Evolutionary conservation across 139 green algal species (phyloP).

Genomic region (Mesotaenium endlicherianum): DNA sequence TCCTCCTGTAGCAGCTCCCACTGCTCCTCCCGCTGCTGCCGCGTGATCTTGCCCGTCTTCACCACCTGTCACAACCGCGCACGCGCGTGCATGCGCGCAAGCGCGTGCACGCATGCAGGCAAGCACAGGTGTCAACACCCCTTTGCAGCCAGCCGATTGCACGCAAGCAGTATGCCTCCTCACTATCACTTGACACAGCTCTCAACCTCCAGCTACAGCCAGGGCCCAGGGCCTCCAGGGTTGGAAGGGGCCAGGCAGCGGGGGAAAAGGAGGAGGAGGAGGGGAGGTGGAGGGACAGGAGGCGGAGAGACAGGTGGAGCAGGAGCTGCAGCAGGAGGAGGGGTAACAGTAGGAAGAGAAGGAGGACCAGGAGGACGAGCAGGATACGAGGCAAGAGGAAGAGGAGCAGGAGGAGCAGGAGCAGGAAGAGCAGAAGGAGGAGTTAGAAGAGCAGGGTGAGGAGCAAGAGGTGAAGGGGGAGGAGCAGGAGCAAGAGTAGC

Average conservation of each 20-base stretch:
- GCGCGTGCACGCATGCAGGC: too few relatives aligned
- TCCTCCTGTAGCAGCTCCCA: conserved; percentile 17
- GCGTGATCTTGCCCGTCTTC: conserved; percentile 3
- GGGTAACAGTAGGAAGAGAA: neutral
- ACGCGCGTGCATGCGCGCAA: neutral
- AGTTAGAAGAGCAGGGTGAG: neutral
- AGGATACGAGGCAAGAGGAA: neutral
- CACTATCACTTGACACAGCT: too few relatives aligned
- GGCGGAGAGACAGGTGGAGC: too few relatives aligned
- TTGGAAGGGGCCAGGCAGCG: too few relatives aligned
- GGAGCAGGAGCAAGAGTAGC: neutral
- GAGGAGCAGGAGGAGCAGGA: neutral
- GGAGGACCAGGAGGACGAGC: neutral
- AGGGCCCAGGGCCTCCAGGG: neutral
- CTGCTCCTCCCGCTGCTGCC: neutral
- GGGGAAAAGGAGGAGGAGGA: too few relatives aligned
- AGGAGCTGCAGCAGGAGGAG: too few relatives aligned
- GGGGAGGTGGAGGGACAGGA: too few relatives aligned
- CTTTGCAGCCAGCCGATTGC: neutral
- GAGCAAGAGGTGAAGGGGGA: neutral
- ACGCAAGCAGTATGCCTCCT: neutral
- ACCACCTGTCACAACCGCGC: neutral
- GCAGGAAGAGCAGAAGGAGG: neutral
- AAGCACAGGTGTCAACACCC: neutral
- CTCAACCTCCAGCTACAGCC: neutral